Conservation (phyloP, 192 early-diverging fungal genomes). For the Gigaspora rosea region DNA sequence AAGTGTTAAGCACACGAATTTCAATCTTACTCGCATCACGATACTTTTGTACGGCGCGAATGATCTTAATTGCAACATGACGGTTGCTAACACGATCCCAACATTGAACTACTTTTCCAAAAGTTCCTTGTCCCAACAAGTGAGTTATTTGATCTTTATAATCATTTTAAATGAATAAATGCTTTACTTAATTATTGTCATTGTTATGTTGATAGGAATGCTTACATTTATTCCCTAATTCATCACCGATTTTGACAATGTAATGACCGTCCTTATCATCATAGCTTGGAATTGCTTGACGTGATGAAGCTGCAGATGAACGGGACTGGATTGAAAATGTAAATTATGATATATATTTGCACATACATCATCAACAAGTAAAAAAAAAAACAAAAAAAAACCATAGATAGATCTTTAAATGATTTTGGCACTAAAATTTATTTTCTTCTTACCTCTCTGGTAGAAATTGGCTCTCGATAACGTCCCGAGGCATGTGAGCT, state of each 20-base stretch:
- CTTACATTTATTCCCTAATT: conserved; percentile 79
- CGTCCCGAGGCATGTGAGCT: conserved; percentile 10
- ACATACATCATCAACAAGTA: no score
- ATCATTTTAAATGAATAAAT: conserved; percentile 1
- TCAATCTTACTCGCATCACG: conserved; percentile 89
- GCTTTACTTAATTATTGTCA: background rate
- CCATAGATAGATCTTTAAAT: no score
- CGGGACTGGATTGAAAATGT: background rate
- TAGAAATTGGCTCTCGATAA: conserved; percentile 3
- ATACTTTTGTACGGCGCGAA: conserved; percentile 93
- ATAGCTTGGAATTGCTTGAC: conserved; percentile 49
- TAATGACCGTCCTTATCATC: conserved; percentile 96
- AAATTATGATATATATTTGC: background rate
- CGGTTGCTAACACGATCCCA: conserved; percentile 62
- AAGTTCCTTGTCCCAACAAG: conserved; percentile 94
- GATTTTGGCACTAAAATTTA: background rate
- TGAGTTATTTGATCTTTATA: conserved; percentile 75
- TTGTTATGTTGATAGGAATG: background rate
- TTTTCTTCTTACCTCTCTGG: background rate
- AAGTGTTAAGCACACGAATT: conserved; percentile 78
- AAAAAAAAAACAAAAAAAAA: no score
- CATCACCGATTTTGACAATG: conserved; percentile 71
- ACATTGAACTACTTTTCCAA: conserved; percentile 95
- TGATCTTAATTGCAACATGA: conserved; percentile 89
- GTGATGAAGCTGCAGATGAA: conserved; percentile 22